Evolutionary conservation across 1,284 basidiomycete species (phyloP), one percentile per base, ranked within the genome.

Genomic region (Apiotrichum domesticum): DNA sequence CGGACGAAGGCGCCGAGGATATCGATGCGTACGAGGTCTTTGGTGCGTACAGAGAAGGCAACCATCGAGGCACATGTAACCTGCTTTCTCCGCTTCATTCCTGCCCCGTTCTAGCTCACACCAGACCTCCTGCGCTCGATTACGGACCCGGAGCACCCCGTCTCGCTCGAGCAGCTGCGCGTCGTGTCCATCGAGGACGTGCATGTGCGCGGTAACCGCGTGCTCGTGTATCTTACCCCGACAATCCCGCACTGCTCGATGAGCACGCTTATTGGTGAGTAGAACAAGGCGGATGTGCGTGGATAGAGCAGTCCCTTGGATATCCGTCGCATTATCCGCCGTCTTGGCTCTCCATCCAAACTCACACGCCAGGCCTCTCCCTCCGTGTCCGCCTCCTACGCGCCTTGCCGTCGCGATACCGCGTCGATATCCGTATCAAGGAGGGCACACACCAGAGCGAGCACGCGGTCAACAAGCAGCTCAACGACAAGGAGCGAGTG

Each of bases 401-500:
- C 41, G 87, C 91, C 51, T 83, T 99, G 10, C 96, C 96, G 1
- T 83, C 85, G 52, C 84, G 93, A 34, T 98, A 90, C 82, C 95
- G 98, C 72, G 85, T 99, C 33, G 93, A 98, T 75, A 92, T 99
- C 58, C 83, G 84, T 43, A 86, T 99, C 49, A 91, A 94, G 69
- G 86, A 88, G 40, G 95, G 95, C 3, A 95, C 92, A 0, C 96
- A 99, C 79, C 90, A 97, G 75, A 92, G 88, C 70, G 95, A 97
- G 72, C 82, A 87, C 62, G 87, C 92, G 52, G 94, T 98, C 37
- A 99, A 98, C 79, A 98, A 98, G 76, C 95, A 98, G 72, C 81
- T 99, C 47, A 98, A 98, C 71, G 95, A 99, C 78, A 98, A 99
- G 77, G 95, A 99, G 77, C 82, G 95, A 49, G 96, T 98, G 0